Base-by-base conservation (phyloP, 2,329 filamentous ascomycete species). In the Fusarium nurragi region DNA sequence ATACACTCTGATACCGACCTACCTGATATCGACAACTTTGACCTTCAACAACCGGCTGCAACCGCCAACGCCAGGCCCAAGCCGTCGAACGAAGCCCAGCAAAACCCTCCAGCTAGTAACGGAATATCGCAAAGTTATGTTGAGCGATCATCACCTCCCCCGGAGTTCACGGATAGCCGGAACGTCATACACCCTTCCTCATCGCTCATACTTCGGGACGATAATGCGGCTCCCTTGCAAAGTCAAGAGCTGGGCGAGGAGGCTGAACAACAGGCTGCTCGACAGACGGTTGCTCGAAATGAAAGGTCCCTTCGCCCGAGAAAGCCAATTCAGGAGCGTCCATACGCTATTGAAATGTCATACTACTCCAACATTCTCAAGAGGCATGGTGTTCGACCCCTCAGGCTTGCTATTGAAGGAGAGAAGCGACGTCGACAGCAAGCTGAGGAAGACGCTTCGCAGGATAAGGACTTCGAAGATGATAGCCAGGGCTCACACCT, bases 281-380 rank as follows among this genome's bases (percentile, higher is more conserved):
- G 58, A 28, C 73, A 73, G 51, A 60, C 67, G 13, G 69, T 74
- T 7, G 68, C 77, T 25, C 76, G 75, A 13, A 74, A 78, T 41
- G 78, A 81, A 60, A 80, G 85, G 30, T 85, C 82, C 5, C 75
- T 88, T n/a, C 80, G 86, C 8, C 84, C 84, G 2, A 80, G 86
- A 19, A 88, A 87, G 60, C 85, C 85, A 2, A 88, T 88, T 8
- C 86, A 88, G 69, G 79, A 87, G 67, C 84, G 87, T 40, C 86
- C 86, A 5, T 88, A 88, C 62, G 74, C 83, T 7, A 75, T 87
- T 5, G 86, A 88, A 62, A 83, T 80, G 68, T 84, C 80, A 1
- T 80, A 82, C 25, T 87, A 87, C 70, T 82, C 80, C 52, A 83
- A 75, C 4, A 74, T 80, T 19, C 80, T 87, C 66, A 84, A 82